Evolutionary conservation across 495 filamentous ascomycete genomes (phyloP).

Genomic region (Cercophora sp.): DNA sequence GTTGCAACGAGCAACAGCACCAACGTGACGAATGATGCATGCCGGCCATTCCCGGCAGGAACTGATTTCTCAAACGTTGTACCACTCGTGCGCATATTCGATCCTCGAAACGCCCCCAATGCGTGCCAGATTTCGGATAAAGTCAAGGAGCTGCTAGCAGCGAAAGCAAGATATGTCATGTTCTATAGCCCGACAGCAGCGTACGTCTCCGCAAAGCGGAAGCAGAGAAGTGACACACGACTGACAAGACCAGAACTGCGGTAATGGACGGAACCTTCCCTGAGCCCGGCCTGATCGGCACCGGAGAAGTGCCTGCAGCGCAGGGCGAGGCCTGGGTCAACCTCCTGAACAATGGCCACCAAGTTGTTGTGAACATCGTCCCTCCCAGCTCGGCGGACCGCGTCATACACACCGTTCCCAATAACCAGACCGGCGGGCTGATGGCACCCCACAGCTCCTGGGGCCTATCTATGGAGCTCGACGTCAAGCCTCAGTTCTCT

Average conservation of each 20-base stretch:
- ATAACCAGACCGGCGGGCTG: constrained; percentile 35
- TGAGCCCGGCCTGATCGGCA: too few relatives aligned
- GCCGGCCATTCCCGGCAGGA: constrained; percentile 30
- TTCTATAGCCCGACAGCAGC: too few relatives aligned
- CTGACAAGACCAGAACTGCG: neutral
- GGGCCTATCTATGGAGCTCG: constrained; percentile 47
- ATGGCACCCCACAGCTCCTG: constrained; percentile 45
- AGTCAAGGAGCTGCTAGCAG: too few relatives aligned
- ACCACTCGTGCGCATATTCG: constrained; percentile 45
- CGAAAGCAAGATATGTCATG: too few relatives aligned
- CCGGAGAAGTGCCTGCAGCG: constrained; percentile 31
- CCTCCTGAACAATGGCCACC: constrained; percentile 23
- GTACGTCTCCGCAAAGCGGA: too few relatives aligned
- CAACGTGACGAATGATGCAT: constrained; percentile 35
- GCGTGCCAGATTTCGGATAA: too few relatives aligned
- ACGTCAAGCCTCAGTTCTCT: constrained; percentile 45
- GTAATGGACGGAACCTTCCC: neutral
- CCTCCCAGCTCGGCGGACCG: constrained; percentile 25
- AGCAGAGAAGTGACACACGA: too few relatives aligned
- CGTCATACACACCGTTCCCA: constrained; percentile 23
- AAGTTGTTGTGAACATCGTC: constrained; percentile 33
- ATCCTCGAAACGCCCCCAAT: too few relatives aligned
- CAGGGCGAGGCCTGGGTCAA: constrained; percentile 39
- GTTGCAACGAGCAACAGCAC: constrained; percentile 41
- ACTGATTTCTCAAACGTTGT: constrained; percentile 44